Base-by-base conservation (phyloP, 129 eudicot species). In the Sambucus nigra region DNA sequence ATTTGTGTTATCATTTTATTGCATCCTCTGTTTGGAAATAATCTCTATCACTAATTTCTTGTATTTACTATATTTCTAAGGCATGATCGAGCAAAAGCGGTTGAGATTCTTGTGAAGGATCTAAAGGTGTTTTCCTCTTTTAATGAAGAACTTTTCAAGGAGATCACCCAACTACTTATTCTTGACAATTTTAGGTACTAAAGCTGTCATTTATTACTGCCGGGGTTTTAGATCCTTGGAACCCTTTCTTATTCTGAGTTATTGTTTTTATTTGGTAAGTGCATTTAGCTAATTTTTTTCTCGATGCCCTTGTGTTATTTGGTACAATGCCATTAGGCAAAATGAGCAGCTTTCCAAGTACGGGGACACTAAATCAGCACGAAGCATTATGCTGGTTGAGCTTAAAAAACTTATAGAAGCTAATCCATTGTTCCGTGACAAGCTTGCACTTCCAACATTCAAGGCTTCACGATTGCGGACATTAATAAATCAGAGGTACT, bases 131-230 rank as follows among this genome's bases (percentile, higher is more conserved):
- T 84, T 69, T 74, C 95, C 3, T 66, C 95, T 54, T 89, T 84
- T 56, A 89, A 89, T 57, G 95, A 89, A 65, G 97, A 89, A 47
- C 95, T 91, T 50, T 91, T 86, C 59, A 91, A 91, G 76, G 98
- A 91, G 71, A 85, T 91, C 69, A 86, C 98, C 10, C 89, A 79
- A 57, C 76, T 91, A 35, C 60, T 91, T 57, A 80, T 95, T 19
- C 81, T 91, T 49, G 97, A 84, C 63, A 84, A 89, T 59, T 89
- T 89, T 66, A 89, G 97, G 97, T 89, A 75, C 22, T 28, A 23
- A 26, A 58, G 27, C 4, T 16, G 3, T 10, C 14, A 33, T 29
- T n/a, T 25, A 19, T 48, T 40, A 26, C 22, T 52, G 53, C 1
- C 41, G 23, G 5, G 35, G 38, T 26, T 53, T 22, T 53, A 13